Conservation (phyloP, 495 filamentous ascomycete species). For the Copromyces sp. region DNA sequence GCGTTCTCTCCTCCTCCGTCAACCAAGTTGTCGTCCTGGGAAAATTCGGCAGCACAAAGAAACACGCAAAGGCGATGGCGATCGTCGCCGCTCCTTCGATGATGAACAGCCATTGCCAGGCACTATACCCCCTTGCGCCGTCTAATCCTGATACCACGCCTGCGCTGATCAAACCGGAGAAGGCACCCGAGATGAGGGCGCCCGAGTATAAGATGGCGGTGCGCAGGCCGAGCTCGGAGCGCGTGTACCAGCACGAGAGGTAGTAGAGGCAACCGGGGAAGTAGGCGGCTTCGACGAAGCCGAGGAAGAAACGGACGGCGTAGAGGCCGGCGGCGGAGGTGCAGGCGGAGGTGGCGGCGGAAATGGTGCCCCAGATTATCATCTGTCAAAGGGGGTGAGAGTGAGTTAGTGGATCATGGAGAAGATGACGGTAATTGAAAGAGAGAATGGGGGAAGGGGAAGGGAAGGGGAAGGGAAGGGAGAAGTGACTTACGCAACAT, state of each 20-base stretch:
- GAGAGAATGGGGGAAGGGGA: background rate
- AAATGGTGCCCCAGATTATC: constrained; percentile 66
- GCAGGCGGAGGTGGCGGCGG: constrained; percentile 48
- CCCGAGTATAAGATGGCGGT: constrained; percentile 54
- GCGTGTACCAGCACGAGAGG: constrained; percentile 51
- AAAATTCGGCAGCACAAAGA: constrained; percentile 65
- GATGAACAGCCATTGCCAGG: constrained; percentile 65
- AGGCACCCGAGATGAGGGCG: constrained; percentile 51
- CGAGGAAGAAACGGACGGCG: constrained; percentile 60
- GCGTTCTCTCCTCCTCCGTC: constrained; percentile 53
- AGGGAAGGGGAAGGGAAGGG: background rate
- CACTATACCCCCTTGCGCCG: constrained; percentile 30
- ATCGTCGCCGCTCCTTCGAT: constrained; percentile 58
- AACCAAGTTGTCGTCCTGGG: constrained; percentile 70
- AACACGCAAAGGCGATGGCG: constrained; percentile 34
- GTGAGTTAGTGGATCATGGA: constrained; percentile 6
- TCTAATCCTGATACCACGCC: constrained; percentile 43
- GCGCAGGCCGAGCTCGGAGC: constrained; percentile 45
- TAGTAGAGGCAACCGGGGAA: constrained; percentile 45
- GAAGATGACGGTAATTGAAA: background rate
- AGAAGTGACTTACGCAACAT: constrained; percentile 27
- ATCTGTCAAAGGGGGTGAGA: constrained; percentile 41
- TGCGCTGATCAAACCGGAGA: constrained; percentile 53
- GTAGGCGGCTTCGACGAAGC: constrained; percentile 47
- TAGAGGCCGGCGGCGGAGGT: constrained; percentile 54